Evolutionary conservation across 2,329 filamentous ascomycete species (phyloP).

Genomic region (Clonostachys chloroleuca): DNA sequence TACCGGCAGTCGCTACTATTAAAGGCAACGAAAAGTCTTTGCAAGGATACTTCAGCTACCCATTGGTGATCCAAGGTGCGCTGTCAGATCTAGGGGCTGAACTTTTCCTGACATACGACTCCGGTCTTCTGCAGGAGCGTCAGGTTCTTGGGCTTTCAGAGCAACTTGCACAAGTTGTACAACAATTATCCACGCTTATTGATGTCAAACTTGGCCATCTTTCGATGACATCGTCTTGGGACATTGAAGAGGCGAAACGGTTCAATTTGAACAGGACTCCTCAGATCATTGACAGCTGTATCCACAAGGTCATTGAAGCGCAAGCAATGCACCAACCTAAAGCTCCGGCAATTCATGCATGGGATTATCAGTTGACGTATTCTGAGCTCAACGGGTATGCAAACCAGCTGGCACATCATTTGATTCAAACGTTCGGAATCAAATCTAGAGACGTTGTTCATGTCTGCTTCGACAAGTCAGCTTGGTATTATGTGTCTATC

Average conservation of each 20-base stretch:
- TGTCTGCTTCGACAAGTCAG: slow-evolving; percentile 21
- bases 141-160: background rate
- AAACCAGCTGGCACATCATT: background rate
- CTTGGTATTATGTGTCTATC: slow-evolving; percentile 10
- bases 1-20: background rate
- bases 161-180: slow-evolving; percentile 3
- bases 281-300: background rate
- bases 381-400: slow-evolving; percentile 1
- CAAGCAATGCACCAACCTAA: slow-evolving; percentile 14
- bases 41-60: slow-evolving; percentile 20
- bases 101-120: slow-evolving; percentile 6
- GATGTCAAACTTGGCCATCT: background rate
- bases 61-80: slow-evolving; percentile 2
- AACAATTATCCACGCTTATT: background rate
- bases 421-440: slow-evolving; percentile 1
- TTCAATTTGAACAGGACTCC: background rate
- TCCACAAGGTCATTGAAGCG: background rate
- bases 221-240: background rate
- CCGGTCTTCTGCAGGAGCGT: background rate
- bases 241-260: background rate
- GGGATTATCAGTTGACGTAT: slow-evolving; percentile 22
- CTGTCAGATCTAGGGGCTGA: slow-evolving; percentile 4
- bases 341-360: slow-evolving; percentile 31
- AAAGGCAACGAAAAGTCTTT: slow-evolving; percentile 6
- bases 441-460: slow-evolving; percentile 8